Conservation (phyloP, 2,329 filamentous ascomycete genomes). For the Pseudocercospora cruenta region DNA sequence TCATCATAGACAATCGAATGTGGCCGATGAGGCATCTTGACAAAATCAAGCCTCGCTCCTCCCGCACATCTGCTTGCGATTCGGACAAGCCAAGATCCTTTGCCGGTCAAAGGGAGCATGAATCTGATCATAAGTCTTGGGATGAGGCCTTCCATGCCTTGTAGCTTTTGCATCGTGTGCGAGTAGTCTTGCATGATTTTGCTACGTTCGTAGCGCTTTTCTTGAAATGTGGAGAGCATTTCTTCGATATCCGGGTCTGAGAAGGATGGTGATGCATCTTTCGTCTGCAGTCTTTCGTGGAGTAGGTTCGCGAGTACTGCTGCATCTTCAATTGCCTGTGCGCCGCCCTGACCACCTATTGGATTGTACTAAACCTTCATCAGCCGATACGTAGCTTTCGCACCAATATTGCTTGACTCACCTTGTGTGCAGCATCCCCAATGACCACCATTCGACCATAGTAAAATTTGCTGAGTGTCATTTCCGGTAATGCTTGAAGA, state of each 20-base stretch:
- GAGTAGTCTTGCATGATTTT: not conserved
- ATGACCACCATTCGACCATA: constrained; percentile 6
- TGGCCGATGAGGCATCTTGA: not conserved
- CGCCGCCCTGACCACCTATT: constrained; percentile 8
- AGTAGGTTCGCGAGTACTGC: not conserved
- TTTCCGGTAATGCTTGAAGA: constrained; percentile 1
- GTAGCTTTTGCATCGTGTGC: not conserved
- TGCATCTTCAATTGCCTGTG: constrained; percentile 12
- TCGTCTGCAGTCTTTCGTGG: not conserved
- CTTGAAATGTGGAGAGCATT: not conserved
- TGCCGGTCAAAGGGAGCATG: not conserved
- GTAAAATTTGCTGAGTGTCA: not conserved
- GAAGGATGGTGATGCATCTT: not conserved
- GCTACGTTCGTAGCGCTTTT: not conserved
- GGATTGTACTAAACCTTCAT: constrained; percentile 7
- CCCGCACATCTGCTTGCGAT: not conserved
- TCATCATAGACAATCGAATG: not conserved
- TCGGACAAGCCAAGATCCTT: not conserved
- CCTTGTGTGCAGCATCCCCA: constrained; percentile 11
- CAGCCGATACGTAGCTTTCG: not conserved
- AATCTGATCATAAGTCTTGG: not conserved
- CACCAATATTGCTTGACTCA: not conserved
- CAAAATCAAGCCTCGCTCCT: not conserved
- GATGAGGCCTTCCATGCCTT: not conserved
- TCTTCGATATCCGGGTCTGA: not conserved